These are phyloP conservation scores for Xylariaceae sp. DNA, from an alignment of 2,329 filamentous ascomycete species.

Conservation along the genomic window DNA sequence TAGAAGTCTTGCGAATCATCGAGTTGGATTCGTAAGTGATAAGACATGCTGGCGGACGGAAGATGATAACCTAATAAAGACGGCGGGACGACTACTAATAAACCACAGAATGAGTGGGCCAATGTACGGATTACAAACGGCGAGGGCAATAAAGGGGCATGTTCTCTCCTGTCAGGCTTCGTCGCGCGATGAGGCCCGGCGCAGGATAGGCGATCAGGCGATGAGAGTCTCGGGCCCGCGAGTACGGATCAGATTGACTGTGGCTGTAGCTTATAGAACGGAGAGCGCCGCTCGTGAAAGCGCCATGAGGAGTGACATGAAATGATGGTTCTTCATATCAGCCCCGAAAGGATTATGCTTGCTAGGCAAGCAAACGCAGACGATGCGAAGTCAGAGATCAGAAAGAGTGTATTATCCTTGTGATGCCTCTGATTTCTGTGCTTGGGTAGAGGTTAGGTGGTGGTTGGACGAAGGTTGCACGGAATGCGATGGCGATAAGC, in stretches of 20 bases:
- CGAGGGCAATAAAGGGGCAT: not conserved
- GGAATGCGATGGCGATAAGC: no score
- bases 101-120: not conserved
- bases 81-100: not conserved
- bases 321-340: no score
- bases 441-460: no score
- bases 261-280: not conserved
- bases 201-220: not conserved
- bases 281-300: no score
- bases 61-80: not conserved
- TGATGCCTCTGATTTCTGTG: no score
- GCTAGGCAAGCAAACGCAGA: no score
- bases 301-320: no score
- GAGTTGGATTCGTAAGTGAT: slow-evolving; percentile 54
- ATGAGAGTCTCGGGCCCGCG: not conserved
- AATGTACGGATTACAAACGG: not conserved
- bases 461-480: no score
- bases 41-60: slow-evolving; percentile 46
- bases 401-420: no score
- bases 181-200: not conserved
- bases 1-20: slow-evolving; percentile 65
- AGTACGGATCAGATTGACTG: not conserved
- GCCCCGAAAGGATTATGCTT: no score
- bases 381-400: no score
- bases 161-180: not conserved